These are phyloP conservation scores for Fistulina hepatica DNA, from an alignment of 1,284 basidiomycete species.

Conservation along the genomic window DNA sequence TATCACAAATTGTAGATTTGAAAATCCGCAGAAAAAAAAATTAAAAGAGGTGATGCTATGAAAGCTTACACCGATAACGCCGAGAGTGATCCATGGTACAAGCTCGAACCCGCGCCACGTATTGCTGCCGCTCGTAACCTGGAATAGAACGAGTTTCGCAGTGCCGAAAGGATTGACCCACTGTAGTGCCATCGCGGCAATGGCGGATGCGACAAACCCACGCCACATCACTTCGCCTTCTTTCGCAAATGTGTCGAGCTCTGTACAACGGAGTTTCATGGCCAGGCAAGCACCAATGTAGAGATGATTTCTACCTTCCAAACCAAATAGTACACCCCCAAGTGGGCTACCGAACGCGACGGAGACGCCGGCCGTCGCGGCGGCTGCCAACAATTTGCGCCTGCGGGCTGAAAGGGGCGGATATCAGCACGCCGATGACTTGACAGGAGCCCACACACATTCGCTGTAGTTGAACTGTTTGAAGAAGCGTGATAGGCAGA, in stretches of 20 bases:
- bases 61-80: slow-evolving; percentile 43
- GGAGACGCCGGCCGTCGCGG: slow-evolving; percentile 62
- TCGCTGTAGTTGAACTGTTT: slow-evolving; percentile 49
- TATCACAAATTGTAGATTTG: slow-evolving; percentile 2
- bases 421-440: background rate
- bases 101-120: slow-evolving; percentile 65
- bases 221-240: slow-evolving; percentile 68
- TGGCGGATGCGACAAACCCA: slow-evolving; percentile 62
- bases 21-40: background rate
- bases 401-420: slow-evolving; percentile 40
- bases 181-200: slow-evolving; percentile 60
- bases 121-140: slow-evolving; percentile 48
- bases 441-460: slow-evolving; percentile 27
- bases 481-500: slow-evolving; percentile 43
- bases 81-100: slow-evolving; percentile 55
- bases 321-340: slow-evolving; percentile 63
- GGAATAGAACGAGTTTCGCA: slow-evolving; percentile 63
- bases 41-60: too few relatives aligned
- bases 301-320: slow-evolving; percentile 47
- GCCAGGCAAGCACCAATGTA: too few relatives aligned
- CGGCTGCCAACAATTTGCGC: slow-evolving; percentile 54
- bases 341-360: slow-evolving; percentile 69
- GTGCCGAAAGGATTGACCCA: slow-evolving; percentile 68
- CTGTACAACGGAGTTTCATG: slow-evolving; percentile 21
- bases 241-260: slow-evolving; percentile 58